Evolutionary conservation across 148 eudicot genomes (phyloP), one percentile per base, ranked within the genome.

Genomic region (Amaranthus cruentus): DNA sequence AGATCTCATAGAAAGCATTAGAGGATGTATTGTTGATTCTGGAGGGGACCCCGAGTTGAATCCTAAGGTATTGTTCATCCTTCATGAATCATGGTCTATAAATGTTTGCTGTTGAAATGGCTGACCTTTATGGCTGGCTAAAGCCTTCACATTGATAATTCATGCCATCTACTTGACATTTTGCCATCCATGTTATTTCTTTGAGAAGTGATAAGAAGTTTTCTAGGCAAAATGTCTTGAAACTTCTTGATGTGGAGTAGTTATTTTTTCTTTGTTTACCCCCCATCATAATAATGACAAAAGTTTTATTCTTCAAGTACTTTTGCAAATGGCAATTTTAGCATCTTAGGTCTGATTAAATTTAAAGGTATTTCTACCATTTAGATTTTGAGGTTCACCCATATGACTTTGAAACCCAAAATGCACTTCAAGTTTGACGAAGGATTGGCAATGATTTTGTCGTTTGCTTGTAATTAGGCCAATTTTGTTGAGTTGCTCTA

Each of bases 1-100:
- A 7, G 97, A 92, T 77, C 77, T 92, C 44, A 66, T 89, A 79
- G 74, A 84, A 84, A 96, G 70, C 85, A 87, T 96, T 54, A 90
- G 84, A 79, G 99, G 99, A 61, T 92, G 97, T 54, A 79, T 96
- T 54, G 84, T 89, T 74, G 99, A 92, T 75, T 96, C 99, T 1
- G 99, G 99, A 72, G 95, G 91, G 6, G 99, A 89, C 73, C 95
- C 99, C 10, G 86, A 88, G 53, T 70, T 95, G 74, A 83, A 90
- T 73, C 96, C 97, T 44, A 89, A 90, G 99, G 99, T 96, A 47
- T 13, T 52, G 38, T 38, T 28, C 54, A 43, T 38, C 62, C 21
- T 55, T 64, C 14, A 42, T 28, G 14, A 21, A 6, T 55, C 14
- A 68, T 44, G 42, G 49, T 10, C 12, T 12, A 2, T 38, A 3